phyloP scores from a whole-genome alignment of 352 stramenopile species.

The Pythium coloratum region DNA sequence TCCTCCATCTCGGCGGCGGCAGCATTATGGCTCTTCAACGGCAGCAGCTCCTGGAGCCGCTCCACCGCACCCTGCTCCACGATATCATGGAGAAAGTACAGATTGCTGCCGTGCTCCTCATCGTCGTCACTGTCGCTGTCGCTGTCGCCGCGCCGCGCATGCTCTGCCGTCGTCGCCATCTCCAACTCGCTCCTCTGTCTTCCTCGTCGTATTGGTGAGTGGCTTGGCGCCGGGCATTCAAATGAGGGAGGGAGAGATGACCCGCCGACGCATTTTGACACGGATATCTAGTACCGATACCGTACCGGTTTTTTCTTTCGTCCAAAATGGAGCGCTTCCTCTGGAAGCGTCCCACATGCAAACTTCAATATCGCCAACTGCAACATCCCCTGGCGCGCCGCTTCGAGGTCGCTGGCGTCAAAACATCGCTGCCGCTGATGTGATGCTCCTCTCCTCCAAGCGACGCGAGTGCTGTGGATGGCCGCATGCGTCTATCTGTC shows the following conservation, averaged over 20 bases:
- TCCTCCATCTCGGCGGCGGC: neutral
- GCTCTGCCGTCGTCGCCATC: conserved; percentile 9
- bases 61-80: conserved; percentile 52
- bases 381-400: conserved; percentile 9
- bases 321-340: neutral
- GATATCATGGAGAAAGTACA: conserved; percentile 63
- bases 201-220: neutral
- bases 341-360: neutral
- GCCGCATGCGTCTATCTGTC: too few species aligned
- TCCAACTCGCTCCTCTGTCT: neutral
- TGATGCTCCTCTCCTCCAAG: too few species aligned
- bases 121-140: conserved; percentile 43
- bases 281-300: neutral
- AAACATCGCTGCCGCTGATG: neutral
- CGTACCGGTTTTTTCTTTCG: conserved; percentile 3
- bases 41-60: conserved; percentile 50
- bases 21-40: conserved; percentile 20
- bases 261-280: neutral
- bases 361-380: conserved; percentile 24
- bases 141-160: conserved; percentile 12
- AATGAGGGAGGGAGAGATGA: neutral
- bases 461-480: too few species aligned
- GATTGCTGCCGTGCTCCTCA: conserved; percentile 37
- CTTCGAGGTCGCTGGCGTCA: neutral
- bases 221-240: neutral